A percentile compares a stretch with the other conserved stretches of the same genome.
phyloP scores from a whole-genome alignment of 2,329 filamentous ascomycete species.

The Aspergillus fijiensis region DNA sequence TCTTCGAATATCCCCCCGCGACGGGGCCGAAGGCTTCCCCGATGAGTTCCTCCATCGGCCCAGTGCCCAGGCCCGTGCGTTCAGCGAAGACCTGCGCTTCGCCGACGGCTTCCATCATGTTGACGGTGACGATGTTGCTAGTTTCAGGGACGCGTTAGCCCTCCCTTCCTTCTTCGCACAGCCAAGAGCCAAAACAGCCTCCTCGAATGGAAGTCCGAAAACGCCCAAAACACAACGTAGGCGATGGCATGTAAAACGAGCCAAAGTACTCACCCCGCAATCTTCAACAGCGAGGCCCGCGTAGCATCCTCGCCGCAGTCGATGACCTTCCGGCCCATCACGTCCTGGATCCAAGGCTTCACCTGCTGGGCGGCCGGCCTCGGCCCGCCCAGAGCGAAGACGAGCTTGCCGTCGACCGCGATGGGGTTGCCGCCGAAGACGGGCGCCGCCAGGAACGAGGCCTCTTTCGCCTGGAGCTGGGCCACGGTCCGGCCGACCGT shows the following conservation, averaged over 20 bases:
- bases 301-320: slow-evolving; percentile 46
- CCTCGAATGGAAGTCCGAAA: too few relatives aligned
- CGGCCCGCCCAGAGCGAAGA: slow-evolving; percentile 46
- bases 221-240: too few relatives aligned
- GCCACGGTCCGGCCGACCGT: slow-evolving; percentile 48
- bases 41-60: slow-evolving; percentile 45
- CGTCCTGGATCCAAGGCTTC: slow-evolving; percentile 44
- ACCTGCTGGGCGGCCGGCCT: slow-evolving; percentile 33
- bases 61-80: slow-evolving; percentile 45
- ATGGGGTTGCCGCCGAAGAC: slow-evolving; percentile 48
- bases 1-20: slow-evolving; percentile 44
- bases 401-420: slow-evolving; percentile 47
- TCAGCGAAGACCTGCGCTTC: slow-evolving; percentile 50
- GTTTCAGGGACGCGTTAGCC: neutral
- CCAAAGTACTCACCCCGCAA: slow-evolving; percentile 35
- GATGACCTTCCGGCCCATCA: slow-evolving; percentile 46
- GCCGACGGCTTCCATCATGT: slow-evolving; percentile 48
- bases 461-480: slow-evolving; percentile 35
- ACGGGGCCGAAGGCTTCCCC: slow-evolving; percentile 46
- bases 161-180: neutral
- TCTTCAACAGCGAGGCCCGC: slow-evolving; percentile 46
- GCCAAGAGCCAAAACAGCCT: too few relatives aligned
- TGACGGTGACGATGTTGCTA: slow-evolving; percentile 45
- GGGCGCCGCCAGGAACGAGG: slow-evolving; percentile 42
- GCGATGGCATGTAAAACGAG: too few relatives aligned